Evolutionary conservation across 805 yeast species (phyloP).

Genomic region (Blastobotrys parvus): DNA sequence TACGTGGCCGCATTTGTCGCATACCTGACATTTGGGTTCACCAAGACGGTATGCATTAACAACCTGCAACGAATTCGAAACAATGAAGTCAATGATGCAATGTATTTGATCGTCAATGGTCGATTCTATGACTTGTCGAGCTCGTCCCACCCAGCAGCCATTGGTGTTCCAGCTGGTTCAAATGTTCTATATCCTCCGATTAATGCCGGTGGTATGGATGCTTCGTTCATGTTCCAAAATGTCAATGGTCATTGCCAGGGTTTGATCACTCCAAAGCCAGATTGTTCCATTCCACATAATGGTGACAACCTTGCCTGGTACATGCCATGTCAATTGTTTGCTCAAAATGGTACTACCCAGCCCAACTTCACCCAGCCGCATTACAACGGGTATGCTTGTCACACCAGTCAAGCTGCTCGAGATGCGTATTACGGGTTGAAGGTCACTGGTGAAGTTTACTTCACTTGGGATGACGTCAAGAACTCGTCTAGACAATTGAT

Average conservation of each 20-base stretch:
- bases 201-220: slow-evolving; percentile 84
- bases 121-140: slow-evolving; percentile 62
- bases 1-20: slow-evolving; percentile 73
- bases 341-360: slow-evolving; percentile 60
- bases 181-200: slow-evolving; percentile 78
- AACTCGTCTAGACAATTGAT: slow-evolving; percentile 66
- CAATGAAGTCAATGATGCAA: slow-evolving; percentile 49
- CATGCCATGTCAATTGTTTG: slow-evolving; percentile 77
- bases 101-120: slow-evolving; percentile 72
- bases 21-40: slow-evolving; percentile 82
- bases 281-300: slow-evolving; percentile 62
- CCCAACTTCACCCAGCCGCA: slow-evolving; percentile 55
- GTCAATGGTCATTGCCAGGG: slow-evolving; percentile 82
- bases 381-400: slow-evolving; percentile 88
- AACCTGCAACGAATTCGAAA: slow-evolving; percentile 43
- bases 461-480: slow-evolving; percentile 80
- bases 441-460: slow-evolving; percentile 67
- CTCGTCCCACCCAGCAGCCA: slow-evolving; percentile 72
- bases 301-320: slow-evolving; percentile 78
- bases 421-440: slow-evolving; percentile 52
- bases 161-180: slow-evolving; percentile 59
- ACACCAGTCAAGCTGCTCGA: slow-evolving; percentile 66
- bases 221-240: slow-evolving; percentile 77
- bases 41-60: slow-evolving; percentile 65
- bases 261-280: slow-evolving; percentile 56